Evolutionary conservation across 805 yeast species (phyloP).

Genomic region (Starmerella sirachaensis): DNA sequence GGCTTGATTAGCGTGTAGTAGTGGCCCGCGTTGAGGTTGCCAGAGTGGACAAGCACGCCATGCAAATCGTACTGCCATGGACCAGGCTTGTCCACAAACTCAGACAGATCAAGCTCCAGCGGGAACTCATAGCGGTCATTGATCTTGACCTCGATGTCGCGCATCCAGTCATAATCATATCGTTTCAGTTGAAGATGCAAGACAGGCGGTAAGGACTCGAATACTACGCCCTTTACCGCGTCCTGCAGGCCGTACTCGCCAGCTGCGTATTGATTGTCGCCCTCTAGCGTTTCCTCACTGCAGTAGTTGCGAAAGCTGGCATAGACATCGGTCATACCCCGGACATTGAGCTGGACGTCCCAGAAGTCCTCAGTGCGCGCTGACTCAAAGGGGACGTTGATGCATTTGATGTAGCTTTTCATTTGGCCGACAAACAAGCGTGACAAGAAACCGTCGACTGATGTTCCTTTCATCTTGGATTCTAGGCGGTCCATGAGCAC

Average conservation of each 20-base stretch:
- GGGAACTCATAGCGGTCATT: constrained; percentile 90
- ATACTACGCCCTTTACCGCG: constrained; percentile 92
- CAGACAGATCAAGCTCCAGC: constrained; percentile 63
- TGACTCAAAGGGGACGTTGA: constrained; percentile 85
- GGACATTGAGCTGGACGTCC: constrained; percentile 95
- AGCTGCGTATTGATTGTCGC: constrained; percentile 93
- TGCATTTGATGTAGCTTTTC: constrained; percentile 88
- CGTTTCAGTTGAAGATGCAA: constrained; percentile 86
- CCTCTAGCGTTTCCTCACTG: constrained; percentile 77
- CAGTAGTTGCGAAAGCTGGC: constrained; percentile 78
- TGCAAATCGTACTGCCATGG: constrained; percentile 74
- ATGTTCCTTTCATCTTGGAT: constrained; percentile 77
- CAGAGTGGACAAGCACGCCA: constrained; percentile 92
- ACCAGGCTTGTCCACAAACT: constrained; percentile 52
- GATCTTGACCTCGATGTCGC: constrained; percentile 77
- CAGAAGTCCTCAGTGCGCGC: constrained; percentile 89
- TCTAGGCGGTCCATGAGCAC: constrained; percentile 91
- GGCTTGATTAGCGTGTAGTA: constrained; percentile 92
- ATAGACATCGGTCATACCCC: constrained; percentile 57
- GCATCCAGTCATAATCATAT: constrained; percentile 85
- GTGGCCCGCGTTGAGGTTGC: constrained; percentile 92
- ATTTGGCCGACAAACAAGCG: constrained; percentile 90
- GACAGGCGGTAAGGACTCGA: constrained; percentile 82
- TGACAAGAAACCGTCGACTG: constrained; percentile 60
- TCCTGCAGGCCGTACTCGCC: constrained; percentile 84